phyloP scores from a whole-genome alignment of 2,329 filamentous ascomycete genomes.

The Sporothrix schenckii region DNA sequence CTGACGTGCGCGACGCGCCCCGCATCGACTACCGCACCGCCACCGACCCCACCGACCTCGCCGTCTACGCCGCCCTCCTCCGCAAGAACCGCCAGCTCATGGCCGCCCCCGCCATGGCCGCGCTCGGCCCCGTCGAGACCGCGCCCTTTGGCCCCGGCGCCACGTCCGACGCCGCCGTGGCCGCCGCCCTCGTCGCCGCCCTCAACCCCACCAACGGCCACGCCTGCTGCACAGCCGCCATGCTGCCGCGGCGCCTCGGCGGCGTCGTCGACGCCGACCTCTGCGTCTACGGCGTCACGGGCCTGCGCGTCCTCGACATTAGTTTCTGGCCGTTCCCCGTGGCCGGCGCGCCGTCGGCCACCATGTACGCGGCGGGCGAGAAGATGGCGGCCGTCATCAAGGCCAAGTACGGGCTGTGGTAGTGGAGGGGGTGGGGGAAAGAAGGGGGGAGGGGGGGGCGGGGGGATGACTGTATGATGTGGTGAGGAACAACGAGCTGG shows the following conservation, averaged over 20 bases:
- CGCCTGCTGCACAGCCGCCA: constrained; percentile 41
- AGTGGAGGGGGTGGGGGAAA: background rate
- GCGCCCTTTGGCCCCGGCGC: constrained; percentile 39
- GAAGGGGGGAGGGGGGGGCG: too few species aligned
- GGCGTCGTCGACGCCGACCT: constrained; percentile 31
- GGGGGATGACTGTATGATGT: background rate
- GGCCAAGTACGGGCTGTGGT: constrained; percentile 33
- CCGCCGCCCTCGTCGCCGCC: constrained; percentile 33
- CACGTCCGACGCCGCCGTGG: constrained; percentile 40
- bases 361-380: constrained; percentile 37
- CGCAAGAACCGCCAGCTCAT: constrained; percentile 43
- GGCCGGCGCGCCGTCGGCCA: constrained; percentile 37
- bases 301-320: constrained; percentile 34
- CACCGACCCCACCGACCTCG: constrained; percentile 46
- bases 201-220: constrained; percentile 39
- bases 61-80: constrained; percentile 44
- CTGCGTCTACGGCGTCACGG: constrained; percentile 32
- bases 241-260: constrained; percentile 30
- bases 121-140: constrained; percentile 41
- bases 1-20: constrained; percentile 43
- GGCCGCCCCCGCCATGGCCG: constrained; percentile 40
- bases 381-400: constrained; percentile 39
- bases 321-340: constrained; percentile 37
- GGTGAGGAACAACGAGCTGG: background rate
- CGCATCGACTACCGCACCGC: constrained; percentile 47